phyloP scores from a whole-genome alignment of 1,284 basidiomycete genomes.

The Boletus smithii region DNA sequence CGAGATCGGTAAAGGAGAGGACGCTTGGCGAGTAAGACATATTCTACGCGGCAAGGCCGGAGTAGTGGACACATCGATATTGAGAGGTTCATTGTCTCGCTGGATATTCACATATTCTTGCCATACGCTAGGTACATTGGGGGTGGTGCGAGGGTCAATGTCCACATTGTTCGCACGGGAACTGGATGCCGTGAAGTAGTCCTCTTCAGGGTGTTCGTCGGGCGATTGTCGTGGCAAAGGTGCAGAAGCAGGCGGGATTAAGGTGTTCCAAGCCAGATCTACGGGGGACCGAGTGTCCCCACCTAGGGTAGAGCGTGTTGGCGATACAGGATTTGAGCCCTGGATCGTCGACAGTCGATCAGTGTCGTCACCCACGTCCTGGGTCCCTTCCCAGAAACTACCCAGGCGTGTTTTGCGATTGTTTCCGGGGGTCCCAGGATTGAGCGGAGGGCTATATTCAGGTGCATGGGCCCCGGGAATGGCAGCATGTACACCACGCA shows the following conservation, averaged over 20 bases:
- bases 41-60: conserved; percentile 49
- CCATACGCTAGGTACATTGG: conserved; percentile 25
- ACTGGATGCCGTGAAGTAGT: conserved; percentile 32
- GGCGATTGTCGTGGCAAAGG: conserved; percentile 26
- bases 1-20: conserved; percentile 53
- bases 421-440: conserved; percentile 45
- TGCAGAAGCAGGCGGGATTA: conserved; percentile 17
- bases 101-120: conserved; percentile 26
- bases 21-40: conserved; percentile 57
- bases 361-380: conserved; percentile 41
- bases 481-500: conserved; percentile 66
- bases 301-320: conserved; percentile 12
- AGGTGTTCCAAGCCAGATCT: conserved; percentile 13
- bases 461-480: conserved; percentile 60
- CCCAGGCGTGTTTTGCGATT: conserved; percentile 54
- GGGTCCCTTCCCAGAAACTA: conserved; percentile 70
- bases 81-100: conserved; percentile 28
- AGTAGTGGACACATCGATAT: conserved; percentile 28
- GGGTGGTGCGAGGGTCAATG: conserved; percentile 5
- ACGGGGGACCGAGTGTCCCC: conserved; percentile 3
- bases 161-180: conserved; percentile 29
- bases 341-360: conserved; percentile 29
- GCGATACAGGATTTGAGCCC: conserved; percentile 28
- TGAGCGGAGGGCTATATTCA: conserved; percentile 29
- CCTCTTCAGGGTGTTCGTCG: conserved; percentile 28